Conservation (phyloP, 2,329 filamentous ascomycete species). For the Verticillium alfalfae region DNA sequence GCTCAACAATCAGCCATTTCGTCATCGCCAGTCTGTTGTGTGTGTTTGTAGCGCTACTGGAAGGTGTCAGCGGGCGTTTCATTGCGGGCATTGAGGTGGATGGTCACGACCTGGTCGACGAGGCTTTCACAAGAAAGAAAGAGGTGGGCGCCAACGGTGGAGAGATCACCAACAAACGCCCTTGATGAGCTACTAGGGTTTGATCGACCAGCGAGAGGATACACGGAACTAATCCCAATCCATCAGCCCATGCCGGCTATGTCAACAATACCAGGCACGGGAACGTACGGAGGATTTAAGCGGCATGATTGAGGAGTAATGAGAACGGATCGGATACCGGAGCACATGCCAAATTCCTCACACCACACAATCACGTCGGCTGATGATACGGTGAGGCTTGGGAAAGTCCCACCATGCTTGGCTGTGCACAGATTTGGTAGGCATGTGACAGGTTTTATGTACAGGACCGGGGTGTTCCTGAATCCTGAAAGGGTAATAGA, state of each 20-base stretch:
- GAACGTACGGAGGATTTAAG: neutral
- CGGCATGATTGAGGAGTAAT: neutral
- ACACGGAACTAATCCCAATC: neutral
- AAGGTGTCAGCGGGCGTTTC: conserved; percentile 79
- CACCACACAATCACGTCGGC: neutral
- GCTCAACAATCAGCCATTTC: conserved; percentile 94
- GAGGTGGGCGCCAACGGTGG: neutral
- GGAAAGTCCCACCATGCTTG: neutral
- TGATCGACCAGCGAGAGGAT: neutral
- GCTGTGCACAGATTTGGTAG: neutral
- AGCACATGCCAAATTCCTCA: neutral
- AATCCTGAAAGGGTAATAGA: neutral
- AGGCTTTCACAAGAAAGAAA: neutral
- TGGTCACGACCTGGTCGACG: neutral
- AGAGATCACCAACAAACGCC: neutral
- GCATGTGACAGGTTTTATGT: neutral
- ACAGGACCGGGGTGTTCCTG: neutral
- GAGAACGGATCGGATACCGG: neutral
- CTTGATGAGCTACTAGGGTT: neutral
- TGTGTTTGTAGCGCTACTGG: conserved; percentile 83
- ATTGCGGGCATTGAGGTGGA: conserved; percentile 72
- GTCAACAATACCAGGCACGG: neutral
- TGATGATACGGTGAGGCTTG: neutral
- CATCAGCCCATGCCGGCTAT: neutral
- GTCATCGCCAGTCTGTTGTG: conserved; percentile 84